phyloP scores from a whole-genome alignment of 768 basidiomycete species.

The Mycena galopus region DNA sequence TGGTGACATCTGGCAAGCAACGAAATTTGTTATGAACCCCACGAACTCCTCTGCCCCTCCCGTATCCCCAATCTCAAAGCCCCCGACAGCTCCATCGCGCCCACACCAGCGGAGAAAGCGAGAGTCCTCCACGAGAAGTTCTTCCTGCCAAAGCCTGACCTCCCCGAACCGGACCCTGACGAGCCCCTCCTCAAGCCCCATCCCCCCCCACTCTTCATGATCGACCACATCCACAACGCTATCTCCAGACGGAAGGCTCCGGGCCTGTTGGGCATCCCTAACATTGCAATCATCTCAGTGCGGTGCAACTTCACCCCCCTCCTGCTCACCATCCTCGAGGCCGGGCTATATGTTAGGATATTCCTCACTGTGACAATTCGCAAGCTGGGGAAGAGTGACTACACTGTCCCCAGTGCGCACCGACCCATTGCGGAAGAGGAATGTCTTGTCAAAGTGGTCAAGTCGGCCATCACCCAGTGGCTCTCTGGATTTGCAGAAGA shows the following conservation, averaged over 20 bases:
- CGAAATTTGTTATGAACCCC: not conserved
- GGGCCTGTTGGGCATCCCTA: not conserved
- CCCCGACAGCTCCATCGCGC: not conserved
- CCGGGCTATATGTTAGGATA: not conserved
- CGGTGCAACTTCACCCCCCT: not conserved
- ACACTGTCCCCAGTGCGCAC: not conserved
- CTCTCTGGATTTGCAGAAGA: not conserved
- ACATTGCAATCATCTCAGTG: not conserved
- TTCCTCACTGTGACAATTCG: not conserved
- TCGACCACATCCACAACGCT: not conserved
- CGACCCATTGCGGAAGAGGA: conserved; percentile 5
- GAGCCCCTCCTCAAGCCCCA: not conserved
- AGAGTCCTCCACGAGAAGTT: not conserved
- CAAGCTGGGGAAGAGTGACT: not conserved
- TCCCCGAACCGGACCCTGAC: not conserved
- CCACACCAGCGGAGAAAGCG: not conserved
- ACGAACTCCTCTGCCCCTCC: not conserved
- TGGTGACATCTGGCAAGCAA: not conserved
- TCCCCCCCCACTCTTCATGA: not conserved
- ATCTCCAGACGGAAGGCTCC: not conserved
- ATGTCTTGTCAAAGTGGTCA: not conserved
- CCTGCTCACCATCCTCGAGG: not conserved
- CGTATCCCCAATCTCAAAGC: not conserved
- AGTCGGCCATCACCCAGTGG: not conserved
- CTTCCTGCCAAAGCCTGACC: not conserved